Evolutionary conservation across 139 green algal species (phyloP), one percentile per base, ranked within the genome.

Genomic region (Micractinium conductrix): DNA sequence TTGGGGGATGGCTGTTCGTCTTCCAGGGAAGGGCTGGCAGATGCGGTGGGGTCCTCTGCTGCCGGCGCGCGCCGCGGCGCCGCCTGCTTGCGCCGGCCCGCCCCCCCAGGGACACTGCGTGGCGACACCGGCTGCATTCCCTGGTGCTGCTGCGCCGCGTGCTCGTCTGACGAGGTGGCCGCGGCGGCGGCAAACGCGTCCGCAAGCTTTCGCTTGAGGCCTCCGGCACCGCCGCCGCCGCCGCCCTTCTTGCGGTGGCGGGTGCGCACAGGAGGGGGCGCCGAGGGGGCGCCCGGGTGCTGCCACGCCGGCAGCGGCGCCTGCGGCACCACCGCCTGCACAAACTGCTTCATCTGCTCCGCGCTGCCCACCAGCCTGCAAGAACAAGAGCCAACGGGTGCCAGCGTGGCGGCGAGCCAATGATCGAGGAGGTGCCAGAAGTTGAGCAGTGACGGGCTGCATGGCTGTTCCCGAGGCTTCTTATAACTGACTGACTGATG

Each of bases 321-420:
- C 74, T 80, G 74, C 5, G 74, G 74, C 22, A 80, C 58, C 16
- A 80, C 74, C 1, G 45, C 74, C 35, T n/a, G 33, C 33, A 80
- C 33, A 33, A 80, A 80, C n/a, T 43, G n/a, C 45, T 80, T 80
- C 74, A 80, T 80, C 74, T 80, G 74, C 2, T 80, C 45, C 0
- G 74, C n/a, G 74, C 26, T 80, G 45, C 26, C 35, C n/a, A 80
- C 45, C 30, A 28, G 24, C 45, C 74, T 80, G 45, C 74, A 67
- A 9, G 44, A 44, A 1, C 14, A 43, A 33, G n/a, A 58, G 28
- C 17, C 26, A 0, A 28, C 24, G 2, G 43, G 40, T 12, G 65
- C 2, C 28, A 72, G 53, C 2, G 10, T 16, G 53, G 53, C 8
- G 53, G 53, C n/a, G n/a, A n/a, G n/a, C n/a, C n/a, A n/a, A n/a